Conservation (phyloP, 1,284 basidiomycete species). For the Ceratobasidium sp. region DNA sequence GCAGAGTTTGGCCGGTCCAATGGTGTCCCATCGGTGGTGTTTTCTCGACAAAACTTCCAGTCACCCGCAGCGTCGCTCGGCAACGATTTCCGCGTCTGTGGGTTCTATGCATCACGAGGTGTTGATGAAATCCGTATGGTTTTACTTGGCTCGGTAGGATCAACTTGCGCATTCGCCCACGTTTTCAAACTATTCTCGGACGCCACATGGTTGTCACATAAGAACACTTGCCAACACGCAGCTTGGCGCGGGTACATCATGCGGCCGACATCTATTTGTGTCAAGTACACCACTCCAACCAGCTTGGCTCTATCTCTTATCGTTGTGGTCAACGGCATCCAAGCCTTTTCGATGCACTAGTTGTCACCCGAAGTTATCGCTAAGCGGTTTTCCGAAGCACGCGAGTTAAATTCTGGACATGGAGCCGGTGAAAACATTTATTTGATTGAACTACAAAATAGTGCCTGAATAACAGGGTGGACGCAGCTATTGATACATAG, state of each 20-base stretch:
- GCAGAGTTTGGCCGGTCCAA: neutral
- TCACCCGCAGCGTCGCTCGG: neutral
- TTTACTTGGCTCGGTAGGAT: too few species aligned
- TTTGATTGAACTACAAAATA: neutral
- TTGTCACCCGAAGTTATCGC: neutral
- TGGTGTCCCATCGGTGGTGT: neutral
- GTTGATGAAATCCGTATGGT: neutral
- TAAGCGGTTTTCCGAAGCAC: too few species aligned
- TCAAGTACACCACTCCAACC: neutral
- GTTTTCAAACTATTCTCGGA: too few species aligned
- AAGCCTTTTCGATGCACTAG: neutral
- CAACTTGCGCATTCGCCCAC: too few species aligned
- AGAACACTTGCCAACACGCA: neutral
- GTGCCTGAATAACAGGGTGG: too few species aligned
- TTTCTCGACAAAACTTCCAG: slow-evolving; percentile 1
- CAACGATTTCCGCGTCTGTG: neutral
- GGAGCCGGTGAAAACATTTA: too few species aligned
- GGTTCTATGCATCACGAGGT: neutral
- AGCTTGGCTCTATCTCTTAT: too few species aligned
- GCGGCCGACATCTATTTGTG: neutral
- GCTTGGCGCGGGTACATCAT: neutral
- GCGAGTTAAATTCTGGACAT: too few species aligned
- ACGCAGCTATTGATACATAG: neutral
- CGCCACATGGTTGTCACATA: too few species aligned
- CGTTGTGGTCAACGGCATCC: too few species aligned